Percentiles rank a stretch among this genome's conserved stretches.
phyloP scores from a whole-genome alignment of 2,329 filamentous ascomycete genomes.

The Fusarium torulosum region DNA sequence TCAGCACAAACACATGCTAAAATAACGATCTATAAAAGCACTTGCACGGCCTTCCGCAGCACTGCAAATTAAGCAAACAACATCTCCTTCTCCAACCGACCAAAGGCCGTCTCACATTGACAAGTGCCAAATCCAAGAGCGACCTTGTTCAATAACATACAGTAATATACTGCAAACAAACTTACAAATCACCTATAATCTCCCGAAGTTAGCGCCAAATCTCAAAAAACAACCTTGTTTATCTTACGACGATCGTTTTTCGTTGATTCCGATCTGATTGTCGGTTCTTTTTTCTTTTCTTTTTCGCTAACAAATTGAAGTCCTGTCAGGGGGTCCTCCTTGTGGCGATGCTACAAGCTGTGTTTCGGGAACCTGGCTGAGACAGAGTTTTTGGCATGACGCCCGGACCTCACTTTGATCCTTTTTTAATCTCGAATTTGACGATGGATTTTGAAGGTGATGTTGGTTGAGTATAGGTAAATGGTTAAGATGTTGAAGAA shows the following conservation, averaged over 20 bases:
- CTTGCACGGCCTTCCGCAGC: background rate
- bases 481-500: background rate
- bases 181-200: conserved; percentile 9
- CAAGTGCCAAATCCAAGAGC: background rate
- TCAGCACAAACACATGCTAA: background rate
- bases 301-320: background rate
- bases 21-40: background rate
- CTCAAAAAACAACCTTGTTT: conserved; percentile 5
- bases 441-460: background rate
- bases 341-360: conserved; percentile 35
- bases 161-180: background rate
- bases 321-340: conserved; percentile 19
- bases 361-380: conserved; percentile 34
- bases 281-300: background rate
- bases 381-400: conserved; percentile 25
- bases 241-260: conserved; percentile 1
- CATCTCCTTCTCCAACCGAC: conserved; percentile 3
- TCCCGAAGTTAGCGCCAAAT: conserved; percentile 5
- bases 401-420: conserved; percentile 12
- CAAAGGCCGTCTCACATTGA: background rate
- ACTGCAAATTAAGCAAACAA: background rate
- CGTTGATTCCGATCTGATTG: background rate
- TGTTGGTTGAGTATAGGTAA: background rate
- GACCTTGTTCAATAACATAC: conserved; percentile 5
- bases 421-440: conserved; percentile 20